Evolutionary conservation across 1,284 basidiomycete species (phyloP), one percentile per base, ranked within the genome.

Genomic region (Rhodotorula sp.): DNA sequence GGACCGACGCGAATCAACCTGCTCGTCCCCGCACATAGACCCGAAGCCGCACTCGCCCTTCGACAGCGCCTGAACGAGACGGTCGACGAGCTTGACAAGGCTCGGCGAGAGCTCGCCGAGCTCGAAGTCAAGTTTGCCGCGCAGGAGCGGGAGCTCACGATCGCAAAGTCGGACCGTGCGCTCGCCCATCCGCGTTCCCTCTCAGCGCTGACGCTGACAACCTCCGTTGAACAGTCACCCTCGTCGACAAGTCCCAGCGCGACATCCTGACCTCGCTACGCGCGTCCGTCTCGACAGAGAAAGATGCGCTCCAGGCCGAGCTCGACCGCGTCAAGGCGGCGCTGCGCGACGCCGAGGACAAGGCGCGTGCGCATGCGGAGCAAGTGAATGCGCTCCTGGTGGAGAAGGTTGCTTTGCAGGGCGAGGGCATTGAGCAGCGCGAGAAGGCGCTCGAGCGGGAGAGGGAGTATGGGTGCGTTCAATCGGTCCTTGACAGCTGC

Each of bases 391-490:
- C 82, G 10, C 84, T 97, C 50, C 83, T 98, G 4, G 84, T 96
- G 67, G 95, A 97, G 81, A 97, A 97, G 84, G 90, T 97, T 69
- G 91, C 87, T 77, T 82, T 97, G 59, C 95, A 97, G 81, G 89
- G 88, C 75, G 91, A 93, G 60, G 89, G 91, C 36, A 92, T 95
- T 75, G 88, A 88, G 41, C 90, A 92, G 78, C 85, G 92, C 70
- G 93, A 95, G 80, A 87, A 85, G 80, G 88, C 91, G 86, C 83
- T 96, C 50, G 88, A 90, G 78, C 86, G 91, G 64, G 91, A 92
- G 79, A 86, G 89, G 63, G 89, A 90, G 75, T 88, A 91, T 78
- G 89, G 89, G 90, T 90, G 80, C 70, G 87, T 81, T n/a, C n/a
- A n/a, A n/a, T n/a, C n/a, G n/a, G n/a, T n/a, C n/a, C n/a, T n/a